Base-by-base conservation (phyloP, 1,284 basidiomycete genomes). In the Coniferiporia sulphurascens region DNA sequence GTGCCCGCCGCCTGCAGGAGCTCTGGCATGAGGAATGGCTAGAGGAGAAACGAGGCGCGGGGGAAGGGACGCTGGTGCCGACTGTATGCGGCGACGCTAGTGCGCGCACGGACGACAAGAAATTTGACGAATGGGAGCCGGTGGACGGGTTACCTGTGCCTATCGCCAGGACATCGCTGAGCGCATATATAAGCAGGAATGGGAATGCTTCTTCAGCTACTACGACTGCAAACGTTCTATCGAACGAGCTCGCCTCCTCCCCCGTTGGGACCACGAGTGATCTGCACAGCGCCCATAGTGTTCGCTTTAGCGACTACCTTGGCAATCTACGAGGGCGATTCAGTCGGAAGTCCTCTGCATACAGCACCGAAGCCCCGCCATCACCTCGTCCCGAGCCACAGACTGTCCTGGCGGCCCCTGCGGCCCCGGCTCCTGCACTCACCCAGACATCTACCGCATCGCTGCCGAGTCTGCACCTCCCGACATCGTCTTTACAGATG, bases 231-330 rank as follows among this genome's bases (percentile, higher is more conserved):
- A 43, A 22, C 22, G 35, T 56, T 7, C 38, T 54, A 7, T 61
- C 60, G 22, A 51, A 55, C 48, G 60, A 12, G 17, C 21, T 58
- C 10, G 19, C 34, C 43, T 19, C 52, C n/a, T 62, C 60, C 17
- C 60, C 60, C 1, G 21, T 36, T 15, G 56, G 41, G 2, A 58
- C 56, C 10, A 34, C 52, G 17, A 21, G 38, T 7, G 60, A 62
- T 13, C 13, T 57, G 10, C 50, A 56, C 12, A 36, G 54, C 32
- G 10, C 56, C 1, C 35, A 50, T 12, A 62, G 60, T 32, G 56
- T 62, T 7, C 60, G 55, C 51, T 62, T 62, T 46, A 17, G 44
- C 44, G 56, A 62, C 13, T 56, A 59, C 51, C 58, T 62, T 46
- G 13, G 44, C 34, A 56, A 62, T 7, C 52, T 19, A 7, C 32